Evolutionary conservation across 116 monocot species (phyloP), one percentile per base, ranked within the genome.

Genomic region (Iris pallida): DNA sequence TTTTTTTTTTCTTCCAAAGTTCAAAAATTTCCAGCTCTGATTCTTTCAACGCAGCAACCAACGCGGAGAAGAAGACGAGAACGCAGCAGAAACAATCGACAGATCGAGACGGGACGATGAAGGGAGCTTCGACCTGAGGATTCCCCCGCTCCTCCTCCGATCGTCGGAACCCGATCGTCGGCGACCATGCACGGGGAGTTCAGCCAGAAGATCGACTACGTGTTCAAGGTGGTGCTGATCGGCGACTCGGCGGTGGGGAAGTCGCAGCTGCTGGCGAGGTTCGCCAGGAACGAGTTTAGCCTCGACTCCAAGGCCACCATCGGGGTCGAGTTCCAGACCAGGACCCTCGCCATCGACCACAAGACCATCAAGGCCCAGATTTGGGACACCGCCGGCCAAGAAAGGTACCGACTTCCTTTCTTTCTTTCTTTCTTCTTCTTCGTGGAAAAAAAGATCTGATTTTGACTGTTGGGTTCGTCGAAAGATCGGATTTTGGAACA

Each of bases 161-260:
- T 15, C 30, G 62, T 16, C 15, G n/a, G 16, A 7, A 74, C 48
- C 30, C 30, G 30, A 30, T 30, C 30, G 30, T 30, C 30, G 80
- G 30, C 70, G 76, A 79, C 69, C 17, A 30, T 55, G 55, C 67
- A 84, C 45, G 82, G 75, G 53, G 89, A 81, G 66, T 81, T 89
- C 68, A 85, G 74, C 69, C 89, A 91, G 80, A 84, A 81, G 87
- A 77, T 87, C 47, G 90, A 91, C 65, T 91, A 87, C 71, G 84
- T 91, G 61, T 91, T 87, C 80, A 91, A 91, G 82, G 84, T 91
- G 54, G 90, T 91, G 79, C 75, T 91, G 70, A 91, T 91, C 72
- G 90, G 90, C 0, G 90, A 91, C 77, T 87, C 87, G 42, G 90
- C 90, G 42, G 90, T 91, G 47, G 90, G 90, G 43, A 91, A 91